phyloP scores from a whole-genome alignment of 441 rosid genomes.

The Mallotus japonicus region DNA sequence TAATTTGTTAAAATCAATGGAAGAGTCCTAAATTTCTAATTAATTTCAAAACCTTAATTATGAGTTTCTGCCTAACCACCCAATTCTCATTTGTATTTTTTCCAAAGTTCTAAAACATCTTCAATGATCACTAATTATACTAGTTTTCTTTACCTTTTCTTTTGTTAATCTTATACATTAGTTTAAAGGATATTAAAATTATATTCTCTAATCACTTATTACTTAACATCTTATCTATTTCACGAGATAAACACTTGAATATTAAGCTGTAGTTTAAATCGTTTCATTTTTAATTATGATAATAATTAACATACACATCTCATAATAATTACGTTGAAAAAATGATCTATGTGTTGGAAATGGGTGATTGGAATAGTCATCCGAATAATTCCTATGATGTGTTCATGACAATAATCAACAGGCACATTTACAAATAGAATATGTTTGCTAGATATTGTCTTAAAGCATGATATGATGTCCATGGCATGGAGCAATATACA shows the following conservation, averaged over 20 bases:
- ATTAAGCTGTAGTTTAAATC: too few species aligned
- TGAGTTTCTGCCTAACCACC: neutral
- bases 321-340: neutral
- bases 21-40: neutral
- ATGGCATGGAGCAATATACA: neutral
- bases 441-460: constrained; percentile 9
- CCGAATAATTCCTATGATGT: neutral
- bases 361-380: neutral
- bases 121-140: too few species aligned
- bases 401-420: neutral
- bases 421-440: neutral
- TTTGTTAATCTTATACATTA: too few species aligned
- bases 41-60: neutral
- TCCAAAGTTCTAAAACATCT: too few species aligned
- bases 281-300: too few species aligned
- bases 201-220: too few species aligned
- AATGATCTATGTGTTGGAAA: neutral
- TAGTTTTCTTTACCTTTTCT: too few species aligned
- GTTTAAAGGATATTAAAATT: too few species aligned
- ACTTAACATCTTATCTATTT: too few species aligned
- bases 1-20: neutral
- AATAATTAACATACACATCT: too few species aligned
- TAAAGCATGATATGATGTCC: neutral
- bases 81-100: too few species aligned
- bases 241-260: too few species aligned